These are phyloP conservation scores for Pluteus cervinus DNA, from an alignment of 768 basidiomycete species.

Conservation along the genomic window DNA sequence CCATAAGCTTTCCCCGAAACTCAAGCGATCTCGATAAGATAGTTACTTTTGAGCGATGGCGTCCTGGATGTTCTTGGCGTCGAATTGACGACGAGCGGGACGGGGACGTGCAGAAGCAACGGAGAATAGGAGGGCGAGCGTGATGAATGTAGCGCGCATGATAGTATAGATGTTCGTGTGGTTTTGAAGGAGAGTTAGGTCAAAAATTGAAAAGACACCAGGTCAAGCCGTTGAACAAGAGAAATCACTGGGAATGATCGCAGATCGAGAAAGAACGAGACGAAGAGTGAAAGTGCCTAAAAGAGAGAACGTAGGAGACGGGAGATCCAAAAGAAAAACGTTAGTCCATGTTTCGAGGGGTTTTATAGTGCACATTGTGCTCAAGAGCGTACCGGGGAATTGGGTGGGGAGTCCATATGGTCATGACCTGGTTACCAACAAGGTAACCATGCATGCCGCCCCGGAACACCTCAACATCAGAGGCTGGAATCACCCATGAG, in stretches of 20 bases:
- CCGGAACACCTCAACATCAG: too few species aligned
- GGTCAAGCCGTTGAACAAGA: constrained; percentile 15
- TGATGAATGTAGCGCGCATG: constrained; percentile 33
- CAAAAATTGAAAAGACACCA: constrained; percentile 20
- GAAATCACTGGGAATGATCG: constrained; percentile 16
- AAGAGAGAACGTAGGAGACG: constrained; percentile 7
- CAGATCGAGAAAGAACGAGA: constrained; percentile 15
- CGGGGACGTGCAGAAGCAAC: constrained; percentile 31
- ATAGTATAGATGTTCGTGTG: constrained; percentile 18
- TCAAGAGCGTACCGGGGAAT: too few species aligned
- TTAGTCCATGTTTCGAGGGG: too few species aligned
- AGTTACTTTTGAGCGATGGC: constrained; percentile 34
- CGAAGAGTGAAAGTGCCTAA: constrained; percentile 9
- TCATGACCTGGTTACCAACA: too few species aligned
- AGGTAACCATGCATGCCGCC: too few species aligned
- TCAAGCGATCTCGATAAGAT: not conserved
- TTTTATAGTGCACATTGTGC: too few species aligned
- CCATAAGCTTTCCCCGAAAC: constrained; percentile 1
- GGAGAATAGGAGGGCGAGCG: constrained; percentile 24
- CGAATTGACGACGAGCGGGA: constrained; percentile 26
- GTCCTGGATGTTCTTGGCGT: constrained; percentile 33
- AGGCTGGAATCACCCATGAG: too few species aligned
- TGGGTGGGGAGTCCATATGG: too few species aligned
- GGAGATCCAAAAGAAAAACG: too few species aligned
- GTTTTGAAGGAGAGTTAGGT: constrained; percentile 10